Conservation (phyloP, 75 land plant species). For the Cupressus sempervirens region DNA sequence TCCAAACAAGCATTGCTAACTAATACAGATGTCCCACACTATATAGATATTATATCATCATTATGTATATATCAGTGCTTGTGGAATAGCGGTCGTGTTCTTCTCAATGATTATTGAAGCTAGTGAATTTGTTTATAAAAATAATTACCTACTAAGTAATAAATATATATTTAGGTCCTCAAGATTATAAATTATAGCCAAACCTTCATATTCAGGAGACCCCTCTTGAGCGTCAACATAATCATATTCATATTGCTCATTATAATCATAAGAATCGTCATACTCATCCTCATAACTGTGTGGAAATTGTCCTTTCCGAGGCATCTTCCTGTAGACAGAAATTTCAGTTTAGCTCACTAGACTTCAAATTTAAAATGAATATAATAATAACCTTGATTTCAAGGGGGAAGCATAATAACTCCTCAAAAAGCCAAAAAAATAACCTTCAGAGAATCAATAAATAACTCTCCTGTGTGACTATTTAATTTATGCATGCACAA, state of each 20-base stretch:
- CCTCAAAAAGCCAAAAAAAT: neutral
- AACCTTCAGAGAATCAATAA: neutral
- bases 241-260: neutral
- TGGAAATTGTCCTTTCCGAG: neutral
- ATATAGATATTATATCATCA: neutral
- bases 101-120: neutral
- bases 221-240: slow-evolving; percentile 2
- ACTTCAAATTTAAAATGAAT: neutral
- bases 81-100: neutral
- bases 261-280: slow-evolving; percentile 6
- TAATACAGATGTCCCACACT: neutral
- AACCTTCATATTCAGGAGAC: neutral
- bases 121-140: neutral
- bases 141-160: neutral
- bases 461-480: neutral
- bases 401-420: neutral
- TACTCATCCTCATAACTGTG: slow-evolving; percentile 7
- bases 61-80: neutral
- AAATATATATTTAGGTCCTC: neutral
- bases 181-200: neutral
- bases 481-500: neutral
- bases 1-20: neutral
- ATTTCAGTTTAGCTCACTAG: neutral
- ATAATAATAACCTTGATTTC: neutral
- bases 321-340: slow-evolving; percentile 9